These are phyloP conservation scores for Trichophyton mentagrophytes DNA, from an alignment of 2,329 filamentous ascomycete genomes.

Conservation along the genomic window DNA sequence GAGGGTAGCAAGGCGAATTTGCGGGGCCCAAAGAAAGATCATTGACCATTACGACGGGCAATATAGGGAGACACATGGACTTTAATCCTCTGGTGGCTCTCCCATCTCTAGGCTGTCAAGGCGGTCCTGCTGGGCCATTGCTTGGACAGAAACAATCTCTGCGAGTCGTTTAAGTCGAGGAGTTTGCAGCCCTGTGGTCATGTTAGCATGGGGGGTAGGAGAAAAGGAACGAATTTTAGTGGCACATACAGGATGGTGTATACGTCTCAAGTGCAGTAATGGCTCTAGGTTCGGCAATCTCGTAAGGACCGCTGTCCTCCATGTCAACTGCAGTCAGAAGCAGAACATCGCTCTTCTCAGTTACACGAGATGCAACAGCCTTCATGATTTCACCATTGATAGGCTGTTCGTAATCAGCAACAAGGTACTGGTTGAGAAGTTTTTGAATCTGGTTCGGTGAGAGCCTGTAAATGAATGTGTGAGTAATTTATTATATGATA, in stretches of 20 bases:
- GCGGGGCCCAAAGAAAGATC: background rate
- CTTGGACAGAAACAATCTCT: conserved; percentile 96
- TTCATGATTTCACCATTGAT: conserved; percentile 99
- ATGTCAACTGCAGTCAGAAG: conserved; percentile 91
- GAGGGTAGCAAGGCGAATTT: background rate
- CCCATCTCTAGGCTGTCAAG: conserved; percentile 39
- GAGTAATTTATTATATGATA: background rate
- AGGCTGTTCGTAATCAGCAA: conserved; percentile 96
- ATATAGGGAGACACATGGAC: background rate
- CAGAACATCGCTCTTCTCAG: conserved; percentile 94
- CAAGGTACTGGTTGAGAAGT: conserved; percentile 93
- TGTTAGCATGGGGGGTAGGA: background rate
- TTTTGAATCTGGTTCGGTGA: conserved; percentile 99
- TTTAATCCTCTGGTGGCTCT: conserved; percentile 12
- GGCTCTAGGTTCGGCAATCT: conserved; percentile 90
- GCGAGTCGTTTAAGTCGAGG: conserved; percentile 86
- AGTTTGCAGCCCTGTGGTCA: conserved; percentile 70
- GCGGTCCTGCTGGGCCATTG: conserved; percentile 89
- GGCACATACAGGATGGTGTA: conserved; percentile 77
- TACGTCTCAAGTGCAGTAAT: conserved; percentile 97
- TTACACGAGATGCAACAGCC: conserved; percentile 89
- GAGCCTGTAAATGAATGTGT: conserved; percentile 46
- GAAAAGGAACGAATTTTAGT: background rate
- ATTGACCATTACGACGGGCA: background rate
- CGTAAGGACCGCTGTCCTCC: conserved; percentile 96